Conservation (phyloP, 2,329 filamentous ascomycete genomes). For the Niveomyces coronatus region DNA sequence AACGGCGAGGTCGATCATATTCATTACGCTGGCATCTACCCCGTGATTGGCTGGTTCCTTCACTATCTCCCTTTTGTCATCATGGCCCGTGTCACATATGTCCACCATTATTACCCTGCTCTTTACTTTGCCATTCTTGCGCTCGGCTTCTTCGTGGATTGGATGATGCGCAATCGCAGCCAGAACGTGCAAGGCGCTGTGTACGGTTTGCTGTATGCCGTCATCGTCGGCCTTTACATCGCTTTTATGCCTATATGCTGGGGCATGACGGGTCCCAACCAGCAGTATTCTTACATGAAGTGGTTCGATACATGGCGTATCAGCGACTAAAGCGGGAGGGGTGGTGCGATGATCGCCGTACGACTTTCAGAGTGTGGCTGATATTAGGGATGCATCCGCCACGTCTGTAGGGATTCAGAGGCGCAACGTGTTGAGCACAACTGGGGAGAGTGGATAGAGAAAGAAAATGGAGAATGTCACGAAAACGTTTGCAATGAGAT, state of each 20-base stretch:
- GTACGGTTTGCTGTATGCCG: constrained; percentile 65
- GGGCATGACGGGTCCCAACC: constrained; percentile 81
- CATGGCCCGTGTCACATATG: constrained; percentile 98
- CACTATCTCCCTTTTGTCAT: constrained; percentile 94
- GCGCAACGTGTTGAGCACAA: too few species aligned
- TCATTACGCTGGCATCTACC: constrained; percentile 87
- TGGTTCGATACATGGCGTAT: constrained; percentile 88
- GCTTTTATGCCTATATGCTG: constrained; percentile 91
- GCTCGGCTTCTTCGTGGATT: constrained; percentile 82
- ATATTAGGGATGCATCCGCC: too few species aligned
- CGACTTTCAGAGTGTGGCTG: background rate
- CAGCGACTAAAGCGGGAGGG: constrained; percentile 40
- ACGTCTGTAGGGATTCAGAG: too few species aligned
- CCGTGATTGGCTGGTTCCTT: constrained; percentile 85
- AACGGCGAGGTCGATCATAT: constrained; percentile 80
- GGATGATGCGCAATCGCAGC: constrained; percentile 59
- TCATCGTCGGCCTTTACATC: constrained; percentile 73
- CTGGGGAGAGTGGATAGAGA: background rate
- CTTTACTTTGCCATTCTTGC: constrained; percentile 93
- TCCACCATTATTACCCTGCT: constrained; percentile 98
- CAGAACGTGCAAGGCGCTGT: constrained; percentile 53
- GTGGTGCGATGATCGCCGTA: background rate
- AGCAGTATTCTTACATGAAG: constrained; percentile 82
- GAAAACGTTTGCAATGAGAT: constrained; percentile 9
- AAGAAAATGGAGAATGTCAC: constrained; percentile 1